Conservation (phyloP, 148 eudicot genomes). For the Gaultheria prostrata region DNA sequence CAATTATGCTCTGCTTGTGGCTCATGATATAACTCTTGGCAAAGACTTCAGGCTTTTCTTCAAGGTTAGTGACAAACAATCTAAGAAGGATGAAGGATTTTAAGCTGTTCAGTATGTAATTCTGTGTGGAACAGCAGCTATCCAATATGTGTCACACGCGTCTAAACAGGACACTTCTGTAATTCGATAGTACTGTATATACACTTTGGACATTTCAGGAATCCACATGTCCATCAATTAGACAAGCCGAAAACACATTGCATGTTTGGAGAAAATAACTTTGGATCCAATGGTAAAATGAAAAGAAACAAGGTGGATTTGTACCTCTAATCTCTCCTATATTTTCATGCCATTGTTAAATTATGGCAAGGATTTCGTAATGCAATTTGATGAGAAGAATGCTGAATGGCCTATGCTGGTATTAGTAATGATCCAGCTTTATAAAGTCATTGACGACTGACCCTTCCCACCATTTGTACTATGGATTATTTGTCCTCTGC, state of each 20-base stretch:
- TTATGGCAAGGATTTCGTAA: not conserved
- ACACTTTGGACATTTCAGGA: not conserved
- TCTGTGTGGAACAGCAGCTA: not conserved
- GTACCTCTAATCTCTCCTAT: not conserved
- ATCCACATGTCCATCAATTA: not conserved
- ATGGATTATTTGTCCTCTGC: not conserved
- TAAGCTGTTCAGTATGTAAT: not conserved
- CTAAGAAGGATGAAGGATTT: not conserved
- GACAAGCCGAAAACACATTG: not conserved
- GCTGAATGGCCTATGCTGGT: slow-evolving; percentile 7
- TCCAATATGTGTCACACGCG: not conserved
- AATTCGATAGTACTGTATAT: not conserved
- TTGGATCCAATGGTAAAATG: not conserved
- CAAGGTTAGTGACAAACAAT: slow-evolving; percentile 49
- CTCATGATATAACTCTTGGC: slow-evolving; percentile 95
- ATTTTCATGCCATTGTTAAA: not conserved
- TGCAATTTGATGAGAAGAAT: not conserved
- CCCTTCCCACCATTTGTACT: not conserved
- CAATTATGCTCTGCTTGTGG: slow-evolving; percentile 73
- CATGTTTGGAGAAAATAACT: not conserved
- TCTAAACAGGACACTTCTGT: not conserved
- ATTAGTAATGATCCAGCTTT: not conserved
- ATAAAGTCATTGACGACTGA: not conserved
- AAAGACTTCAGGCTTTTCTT: slow-evolving; percentile 91
- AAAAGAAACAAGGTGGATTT: not conserved